Base-by-base conservation (phyloP, 257 asterid species). In the Haberlea rhodopensis region DNA sequence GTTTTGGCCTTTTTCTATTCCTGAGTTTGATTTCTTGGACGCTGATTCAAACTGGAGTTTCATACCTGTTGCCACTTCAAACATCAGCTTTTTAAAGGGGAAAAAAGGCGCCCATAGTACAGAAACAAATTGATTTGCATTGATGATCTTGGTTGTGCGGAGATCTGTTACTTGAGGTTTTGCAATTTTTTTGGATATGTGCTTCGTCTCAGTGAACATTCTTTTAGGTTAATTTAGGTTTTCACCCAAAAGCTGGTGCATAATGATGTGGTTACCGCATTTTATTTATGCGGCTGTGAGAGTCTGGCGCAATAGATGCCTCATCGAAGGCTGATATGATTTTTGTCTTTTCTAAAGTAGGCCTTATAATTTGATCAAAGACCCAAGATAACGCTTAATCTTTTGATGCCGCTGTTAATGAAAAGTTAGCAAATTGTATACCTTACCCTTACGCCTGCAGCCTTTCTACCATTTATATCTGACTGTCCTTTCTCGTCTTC, bases 401-500 rank as follows among this genome's bases (percentile, higher is more conserved):
- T 9, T 29, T 29, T 29, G 34, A 29, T 29, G 7, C 34, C n/a
- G n/a, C n/a, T n/a, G n/a, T n/a, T 29, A 29, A n/a, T n/a, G n/a
- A n/a, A n/a, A n/a, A n/a, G n/a, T 10, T 37, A 11, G 2, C 3
- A n/a, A 58, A 51, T 26, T 8, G 0, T 51, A 46, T 62, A 27
- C 24, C 2, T 37, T 24, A 4, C 55, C 29, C 5, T 1, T 56
- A 32, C 49, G 11, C 5, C 9, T 43, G 2, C 46, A 11, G 10
- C 21, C 31, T 49, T 10, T 60, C 23, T 32, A 7, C 34, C 32
- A 66, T 67, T 74, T 27, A 68, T 62, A 57, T 23, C 70, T 52
- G 57, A 43, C 7, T 74, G 28, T 53, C 57, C 32, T 64, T 72
- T 26, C 58, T 62, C 63, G 37, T 67, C 18, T 73, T 81, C 83